These are phyloP conservation scores for Dothidotthia symphoricarpi DNA, from an alignment of 2,329 filamentous ascomycete genomes.

Conservation along the genomic window DNA sequence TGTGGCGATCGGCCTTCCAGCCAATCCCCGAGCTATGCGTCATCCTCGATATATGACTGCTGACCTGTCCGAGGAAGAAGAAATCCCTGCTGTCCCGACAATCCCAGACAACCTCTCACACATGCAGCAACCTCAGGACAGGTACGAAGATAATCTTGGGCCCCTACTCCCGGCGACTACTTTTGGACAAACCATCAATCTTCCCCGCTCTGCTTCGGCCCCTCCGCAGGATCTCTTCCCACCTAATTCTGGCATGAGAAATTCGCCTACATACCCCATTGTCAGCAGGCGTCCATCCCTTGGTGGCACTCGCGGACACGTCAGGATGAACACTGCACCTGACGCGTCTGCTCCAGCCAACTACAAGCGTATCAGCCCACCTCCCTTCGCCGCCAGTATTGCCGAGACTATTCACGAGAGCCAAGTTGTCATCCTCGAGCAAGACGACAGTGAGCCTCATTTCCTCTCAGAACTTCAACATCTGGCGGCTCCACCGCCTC, in stretches of 20 bases:
- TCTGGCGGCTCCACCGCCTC: conserved; percentile 54
- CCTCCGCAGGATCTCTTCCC: conserved; percentile 46
- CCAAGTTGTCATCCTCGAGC: conserved; percentile 46
- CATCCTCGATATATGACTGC: conserved; percentile 67
- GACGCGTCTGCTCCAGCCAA: conserved; percentile 34
- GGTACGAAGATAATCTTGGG: conserved; percentile 46
- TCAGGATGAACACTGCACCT: conserved; percentile 47
- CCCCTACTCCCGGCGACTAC: conserved; percentile 50
- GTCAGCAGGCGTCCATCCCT: conserved; percentile 40
- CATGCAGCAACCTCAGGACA: conserved; percentile 23
- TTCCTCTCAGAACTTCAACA: conserved; percentile 63
- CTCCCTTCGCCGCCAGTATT: conserved; percentile 52
- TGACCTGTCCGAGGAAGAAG: conserved; percentile 52
- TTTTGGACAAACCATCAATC: conserved; percentile 43
- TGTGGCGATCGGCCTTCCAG: conserved; percentile 72
- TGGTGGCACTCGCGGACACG: conserved; percentile 37
- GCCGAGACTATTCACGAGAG: conserved; percentile 52
- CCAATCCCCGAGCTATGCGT: conserved; percentile 87
- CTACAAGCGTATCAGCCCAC: conserved; percentile 41
- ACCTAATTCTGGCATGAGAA: conserved; percentile 15
- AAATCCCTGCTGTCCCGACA: conserved; percentile 55
- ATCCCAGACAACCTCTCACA: conserved; percentile 52
- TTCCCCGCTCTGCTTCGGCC: conserved; percentile 48
- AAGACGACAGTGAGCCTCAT: conserved; percentile 46
- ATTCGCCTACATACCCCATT: conserved; percentile 27